A percentile compares a stretch with the other conserved stretches of the same genome.
Evolutionary conservation across 116 monocot genomes (phyloP).

Genomic region (Cymodocea nodosa): DNA sequence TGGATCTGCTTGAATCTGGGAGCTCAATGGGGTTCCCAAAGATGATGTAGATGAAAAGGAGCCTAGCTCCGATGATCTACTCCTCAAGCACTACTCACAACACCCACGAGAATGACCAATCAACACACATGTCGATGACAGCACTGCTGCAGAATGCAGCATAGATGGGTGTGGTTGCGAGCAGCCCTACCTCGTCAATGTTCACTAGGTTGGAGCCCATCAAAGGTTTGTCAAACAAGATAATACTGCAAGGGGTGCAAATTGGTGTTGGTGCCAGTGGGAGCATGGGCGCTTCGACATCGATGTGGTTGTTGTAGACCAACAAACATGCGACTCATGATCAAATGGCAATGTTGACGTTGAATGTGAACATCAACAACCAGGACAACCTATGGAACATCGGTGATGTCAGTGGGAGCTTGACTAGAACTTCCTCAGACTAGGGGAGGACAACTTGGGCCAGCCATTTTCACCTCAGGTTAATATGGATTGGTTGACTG

Average conservation of each 20-base stretch:
- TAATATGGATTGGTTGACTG: too few relatives aligned
- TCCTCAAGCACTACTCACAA: slow-evolving; percentile 1
- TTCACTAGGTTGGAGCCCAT: slow-evolving; percentile 8
- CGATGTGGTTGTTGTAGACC: background rate
- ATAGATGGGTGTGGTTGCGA: slow-evolving; percentile 14
- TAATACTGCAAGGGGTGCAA: background rate
- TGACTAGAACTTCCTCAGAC: slow-evolving; percentile 21
- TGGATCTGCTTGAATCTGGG: background rate
- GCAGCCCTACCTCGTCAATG: slow-evolving; percentile 11
- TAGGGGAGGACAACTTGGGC: slow-evolving; percentile 11
- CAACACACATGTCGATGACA: slow-evolving; percentile 20
- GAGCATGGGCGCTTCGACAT: background rate
- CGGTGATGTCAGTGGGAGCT: slow-evolving; percentile 1
- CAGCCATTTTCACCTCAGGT: slow-evolving; percentile 13
- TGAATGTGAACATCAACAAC: background rate
- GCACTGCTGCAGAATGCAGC: slow-evolving; percentile 29
- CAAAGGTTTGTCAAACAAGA: background rate
- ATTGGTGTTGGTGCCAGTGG: background rate
- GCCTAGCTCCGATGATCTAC: background rate
- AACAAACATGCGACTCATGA: background rate
- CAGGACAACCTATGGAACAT: background rate
- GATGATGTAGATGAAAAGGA: slow-evolving; percentile 4
- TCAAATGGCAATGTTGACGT: background rate
- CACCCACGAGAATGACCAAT: background rate
- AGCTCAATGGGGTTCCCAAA: slow-evolving; percentile 4